Conservation (phyloP, 1,139 yeast genomes). For the Protomyces pachydermus region DNA sequence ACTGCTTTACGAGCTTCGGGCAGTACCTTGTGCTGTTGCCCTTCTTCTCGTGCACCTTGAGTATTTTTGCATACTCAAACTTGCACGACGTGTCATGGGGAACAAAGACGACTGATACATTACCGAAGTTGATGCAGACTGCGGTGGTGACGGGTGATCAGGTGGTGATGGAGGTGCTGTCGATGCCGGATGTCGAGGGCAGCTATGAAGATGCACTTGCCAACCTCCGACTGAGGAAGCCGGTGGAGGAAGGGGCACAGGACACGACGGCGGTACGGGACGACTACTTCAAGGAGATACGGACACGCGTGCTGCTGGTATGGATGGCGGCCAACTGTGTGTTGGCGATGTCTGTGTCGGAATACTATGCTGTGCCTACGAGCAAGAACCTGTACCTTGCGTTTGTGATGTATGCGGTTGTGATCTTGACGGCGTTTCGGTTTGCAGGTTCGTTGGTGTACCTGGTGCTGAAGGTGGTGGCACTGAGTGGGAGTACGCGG, state of each 20-base stretch:
- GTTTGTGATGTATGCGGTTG: conserved; percentile 12
- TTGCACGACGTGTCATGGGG: conserved; percentile 88
- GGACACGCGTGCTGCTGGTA: conserved; percentile 85
- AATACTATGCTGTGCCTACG: conserved; percentile 10
- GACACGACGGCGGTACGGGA: conserved; percentile 41
- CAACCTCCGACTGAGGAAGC: conserved; percentile 68
- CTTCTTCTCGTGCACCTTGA: conserved; percentile 69
- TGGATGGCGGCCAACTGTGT: conserved; percentile 58
- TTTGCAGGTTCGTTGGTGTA: conserved; percentile 9
- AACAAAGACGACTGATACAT: conserved; percentile 77
- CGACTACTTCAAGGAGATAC: conserved; percentile 88
- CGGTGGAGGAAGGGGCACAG: conserved; percentile 39
- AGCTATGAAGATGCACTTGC: conserved; percentile 72
- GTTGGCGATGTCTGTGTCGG: conserved; percentile 18
- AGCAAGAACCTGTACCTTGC: conserved; percentile 15
- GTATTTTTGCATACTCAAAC: conserved; percentile 82
- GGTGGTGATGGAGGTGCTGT: conserved; percentile 79
- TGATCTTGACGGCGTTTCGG: conserved; percentile 17
- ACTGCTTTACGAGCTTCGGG: conserved; percentile 71
- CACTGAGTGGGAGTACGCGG: background rate
- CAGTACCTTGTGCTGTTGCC: conserved; percentile 87
- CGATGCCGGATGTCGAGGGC: conserved; percentile 87
- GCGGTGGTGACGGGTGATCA: conserved; percentile 49
- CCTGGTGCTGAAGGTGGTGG: background rate
- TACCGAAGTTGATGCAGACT: conserved; percentile 59